phyloP scores from a whole-genome alignment of 2,329 filamentous ascomycete genomes.

The Tolypocladium cylindrosporum region DNA sequence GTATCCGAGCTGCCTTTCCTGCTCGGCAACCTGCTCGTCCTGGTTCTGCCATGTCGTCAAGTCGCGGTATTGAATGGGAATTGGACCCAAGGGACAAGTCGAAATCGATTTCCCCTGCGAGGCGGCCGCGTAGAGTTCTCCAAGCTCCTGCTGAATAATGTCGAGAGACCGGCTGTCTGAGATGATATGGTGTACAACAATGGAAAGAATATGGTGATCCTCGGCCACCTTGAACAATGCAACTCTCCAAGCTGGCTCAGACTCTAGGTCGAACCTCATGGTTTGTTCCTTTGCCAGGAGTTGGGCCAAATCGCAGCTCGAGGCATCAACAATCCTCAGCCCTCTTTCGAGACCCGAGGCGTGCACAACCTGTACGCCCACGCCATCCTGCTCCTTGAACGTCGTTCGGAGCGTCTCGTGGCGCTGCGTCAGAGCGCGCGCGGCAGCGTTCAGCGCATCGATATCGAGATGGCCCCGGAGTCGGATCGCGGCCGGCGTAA shows the following conservation, averaged over 20 bases:
- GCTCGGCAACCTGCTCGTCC: too few species aligned
- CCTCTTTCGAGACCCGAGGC: too few species aligned
- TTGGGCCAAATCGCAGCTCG: background rate
- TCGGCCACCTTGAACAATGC: constrained; percentile 5
- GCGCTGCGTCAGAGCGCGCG: constrained; percentile 10
- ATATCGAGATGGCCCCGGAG: too few species aligned
- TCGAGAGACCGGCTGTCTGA: constrained; percentile 19
- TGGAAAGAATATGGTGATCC: constrained; percentile 11
- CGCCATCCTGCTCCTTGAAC: constrained; percentile 1
- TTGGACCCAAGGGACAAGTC: too few species aligned
- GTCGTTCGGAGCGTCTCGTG: constrained; percentile 12
- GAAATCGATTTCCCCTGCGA: too few species aligned
- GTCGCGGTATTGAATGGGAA: too few species aligned
- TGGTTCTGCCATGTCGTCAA: too few species aligned
- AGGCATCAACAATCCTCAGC: background rate
- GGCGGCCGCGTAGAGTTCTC: background rate
- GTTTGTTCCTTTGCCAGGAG: constrained; percentile 7
- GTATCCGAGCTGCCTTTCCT: too few species aligned
- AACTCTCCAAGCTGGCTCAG: constrained; percentile 12
- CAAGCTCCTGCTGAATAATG: constrained; percentile 11
- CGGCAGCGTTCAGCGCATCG: constrained; percentile 2
- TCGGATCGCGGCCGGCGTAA: too few species aligned
- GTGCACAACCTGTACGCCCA: too few species aligned
- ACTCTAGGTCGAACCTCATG: constrained; percentile 11
- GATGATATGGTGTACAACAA: constrained; percentile 19